Evolutionary conservation across 306 rosid genomes (phyloP).

Genomic region (Cicer judaicum): DNA sequence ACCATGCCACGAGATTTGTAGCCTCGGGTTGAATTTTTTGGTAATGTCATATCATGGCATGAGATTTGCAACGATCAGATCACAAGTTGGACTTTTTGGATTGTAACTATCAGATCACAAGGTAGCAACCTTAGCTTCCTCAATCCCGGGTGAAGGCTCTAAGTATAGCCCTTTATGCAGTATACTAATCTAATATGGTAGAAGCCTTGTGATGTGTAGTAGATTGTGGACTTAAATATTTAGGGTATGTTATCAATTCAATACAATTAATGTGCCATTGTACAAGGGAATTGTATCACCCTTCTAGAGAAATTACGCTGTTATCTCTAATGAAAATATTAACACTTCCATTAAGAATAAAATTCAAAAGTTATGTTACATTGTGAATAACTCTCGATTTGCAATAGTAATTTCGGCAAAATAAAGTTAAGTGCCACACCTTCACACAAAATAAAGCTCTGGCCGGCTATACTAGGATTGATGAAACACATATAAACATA

Average conservation of each 20-base stretch:
- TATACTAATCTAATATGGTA: no score
- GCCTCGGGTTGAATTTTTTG: neutral
- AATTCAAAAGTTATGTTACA: neutral
- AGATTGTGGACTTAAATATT: no score
- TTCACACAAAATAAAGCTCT: conserved; percentile 38
- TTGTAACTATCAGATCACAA: no score
- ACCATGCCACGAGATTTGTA: neutral
- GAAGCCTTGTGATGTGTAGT: no score
- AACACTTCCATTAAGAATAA: neutral
- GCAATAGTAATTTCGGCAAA: conserved; percentile 18
- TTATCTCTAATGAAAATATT: neutral
- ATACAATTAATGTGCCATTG: no score
- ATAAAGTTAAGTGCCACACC: conserved; percentile 16
- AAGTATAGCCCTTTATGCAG: no score
- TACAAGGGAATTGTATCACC: neutral
- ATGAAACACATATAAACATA: conserved; percentile 14
- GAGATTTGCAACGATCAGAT: no score
- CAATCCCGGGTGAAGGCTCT: no score
- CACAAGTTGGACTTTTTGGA: no score
- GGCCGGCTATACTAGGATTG: conserved; percentile 31
- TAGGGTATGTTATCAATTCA: no score
- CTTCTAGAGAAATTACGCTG: neutral
- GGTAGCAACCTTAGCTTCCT: no score
- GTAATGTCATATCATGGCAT: no score
- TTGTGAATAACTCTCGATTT: conserved; percentile 35